phyloP scores from a whole-genome alignment of 1,139 yeast genomes.

The Wickerhamomyces sp. region DNA sequence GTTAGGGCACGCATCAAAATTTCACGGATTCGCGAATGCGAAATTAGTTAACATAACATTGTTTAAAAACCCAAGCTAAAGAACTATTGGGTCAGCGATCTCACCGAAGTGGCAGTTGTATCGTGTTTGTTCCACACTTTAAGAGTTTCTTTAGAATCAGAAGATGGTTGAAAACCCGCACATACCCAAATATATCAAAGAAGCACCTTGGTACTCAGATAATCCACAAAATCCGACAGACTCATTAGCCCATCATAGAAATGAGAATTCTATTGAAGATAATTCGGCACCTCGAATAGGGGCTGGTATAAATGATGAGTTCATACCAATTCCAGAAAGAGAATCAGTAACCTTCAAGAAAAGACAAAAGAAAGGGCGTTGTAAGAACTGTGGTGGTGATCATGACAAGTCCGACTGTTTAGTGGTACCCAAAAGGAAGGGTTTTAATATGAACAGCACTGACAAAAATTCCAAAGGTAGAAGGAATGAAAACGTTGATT shows the following conservation, averaged over 20 bases:
- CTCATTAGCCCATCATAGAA: conserved; percentile 48
- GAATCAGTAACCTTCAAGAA: conserved; percentile 15
- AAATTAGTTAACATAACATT: neutral
- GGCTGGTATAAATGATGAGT: conserved; percentile 32
- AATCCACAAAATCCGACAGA: conserved; percentile 25
- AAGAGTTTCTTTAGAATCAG: no score
- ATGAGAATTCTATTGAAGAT: conserved; percentile 27
- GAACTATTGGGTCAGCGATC: neutral
- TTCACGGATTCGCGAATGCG: no score
- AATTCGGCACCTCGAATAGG: conserved; percentile 33
- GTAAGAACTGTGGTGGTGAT: conserved; percentile 50
- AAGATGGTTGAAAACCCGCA: conserved; percentile 27
- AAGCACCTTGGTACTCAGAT: conserved; percentile 48
- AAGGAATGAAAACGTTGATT: conserved; percentile 41
- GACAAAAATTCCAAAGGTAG: conserved; percentile 11
- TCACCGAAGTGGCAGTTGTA: neutral
- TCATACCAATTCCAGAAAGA: conserved; percentile 16
- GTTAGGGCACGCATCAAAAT: conserved; percentile 1
- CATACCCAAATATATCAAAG: conserved; percentile 43
- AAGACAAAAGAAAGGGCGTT: conserved; percentile 32
- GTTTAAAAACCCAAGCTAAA: neutral
- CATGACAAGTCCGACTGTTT: conserved; percentile 46
- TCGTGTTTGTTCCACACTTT: no score
- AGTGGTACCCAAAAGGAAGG: conserved; percentile 41
- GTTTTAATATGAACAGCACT: conserved; percentile 1